Percentiles rank a stretch among this genome's conserved stretches.
phyloP scores from a whole-genome alignment of 768 basidiomycete genomes.

The Tylopilus subfusipes region DNA sequence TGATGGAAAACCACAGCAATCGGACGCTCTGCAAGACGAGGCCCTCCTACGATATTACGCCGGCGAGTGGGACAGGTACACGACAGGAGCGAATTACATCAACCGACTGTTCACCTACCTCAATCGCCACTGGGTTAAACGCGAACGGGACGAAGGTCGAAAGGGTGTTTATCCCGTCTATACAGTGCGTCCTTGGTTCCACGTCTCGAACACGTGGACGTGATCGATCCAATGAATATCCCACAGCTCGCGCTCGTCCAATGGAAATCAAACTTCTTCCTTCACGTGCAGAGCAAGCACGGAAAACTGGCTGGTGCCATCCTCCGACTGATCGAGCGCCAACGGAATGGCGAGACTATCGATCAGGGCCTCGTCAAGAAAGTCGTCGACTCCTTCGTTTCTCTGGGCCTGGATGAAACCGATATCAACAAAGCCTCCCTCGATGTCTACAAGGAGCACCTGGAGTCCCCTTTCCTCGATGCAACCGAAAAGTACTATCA shows the following conservation, averaged over 20 bases:
- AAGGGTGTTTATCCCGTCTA: constrained; percentile 95
- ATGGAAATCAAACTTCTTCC: constrained; percentile 92
- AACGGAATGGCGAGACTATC: constrained; percentile 91
- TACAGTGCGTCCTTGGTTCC: constrained; percentile 56
- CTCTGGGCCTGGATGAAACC: constrained; percentile 87
- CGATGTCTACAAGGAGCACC: constrained; percentile 88
- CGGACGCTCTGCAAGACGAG: constrained; percentile 81
- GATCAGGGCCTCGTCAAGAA: constrained; percentile 92
- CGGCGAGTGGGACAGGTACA: constrained; percentile 92
- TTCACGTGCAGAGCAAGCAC: constrained; percentile 78
- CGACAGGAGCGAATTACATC: constrained; percentile 95
- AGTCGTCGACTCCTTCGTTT: constrained; percentile 93
- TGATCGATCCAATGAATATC: constrained; percentile 1
- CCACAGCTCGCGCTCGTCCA: constrained; percentile 86
- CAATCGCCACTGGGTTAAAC: constrained; percentile 98
- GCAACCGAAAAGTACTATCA: constrained; percentile 91
- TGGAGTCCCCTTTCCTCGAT: constrained; percentile 84
- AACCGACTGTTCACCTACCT: constrained; percentile 97
- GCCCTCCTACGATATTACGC: constrained; percentile 89
- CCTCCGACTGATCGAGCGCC: constrained; percentile 84
- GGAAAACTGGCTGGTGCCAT: constrained; percentile 84
- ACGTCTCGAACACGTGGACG: background rate
- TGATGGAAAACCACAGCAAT: constrained; percentile 46
- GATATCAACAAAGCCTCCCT: constrained; percentile 92
- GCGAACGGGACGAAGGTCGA: constrained; percentile 95